phyloP scores from a whole-genome alignment of 495 filamentous ascomycete species.

The Neurospora sp. region DNA sequence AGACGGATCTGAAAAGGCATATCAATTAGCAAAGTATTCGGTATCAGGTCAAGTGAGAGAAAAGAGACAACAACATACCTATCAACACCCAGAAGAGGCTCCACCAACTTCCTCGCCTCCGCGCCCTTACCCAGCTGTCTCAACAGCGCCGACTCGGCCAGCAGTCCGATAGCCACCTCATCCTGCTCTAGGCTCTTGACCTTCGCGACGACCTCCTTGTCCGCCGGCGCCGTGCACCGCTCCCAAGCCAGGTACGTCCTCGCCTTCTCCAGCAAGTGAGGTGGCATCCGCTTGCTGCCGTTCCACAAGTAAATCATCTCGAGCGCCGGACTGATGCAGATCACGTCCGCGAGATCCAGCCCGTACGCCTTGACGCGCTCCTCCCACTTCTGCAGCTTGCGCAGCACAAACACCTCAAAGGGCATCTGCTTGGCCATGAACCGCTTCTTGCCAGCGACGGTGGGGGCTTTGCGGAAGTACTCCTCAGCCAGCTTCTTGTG shows the following conservation, averaged over 20 bases:
- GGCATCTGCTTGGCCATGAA: conserved; percentile 86
- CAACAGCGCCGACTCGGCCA: conserved; percentile 58
- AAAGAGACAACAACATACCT: conserved; percentile 33
- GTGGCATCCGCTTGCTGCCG: conserved; percentile 65
- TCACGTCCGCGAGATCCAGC: conserved; percentile 65
- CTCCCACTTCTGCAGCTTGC: conserved; percentile 88
- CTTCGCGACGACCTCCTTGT: conserved; percentile 41
- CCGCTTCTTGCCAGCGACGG: conserved; percentile 70
- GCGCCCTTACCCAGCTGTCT: conserved; percentile 50
- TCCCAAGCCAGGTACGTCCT: conserved; percentile 56
- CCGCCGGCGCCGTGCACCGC: conserved; percentile 39
- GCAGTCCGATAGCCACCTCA: conserved; percentile 58
- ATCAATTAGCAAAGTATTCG: not conserved
- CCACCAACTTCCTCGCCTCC: conserved; percentile 54
- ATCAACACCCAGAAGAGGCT: conserved; percentile 49
- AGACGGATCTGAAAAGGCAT: conserved; percentile 32
- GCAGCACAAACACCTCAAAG: conserved; percentile 77
- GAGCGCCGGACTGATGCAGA: conserved; percentile 72
- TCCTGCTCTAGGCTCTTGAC: conserved; percentile 55
- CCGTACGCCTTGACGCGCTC: conserved; percentile 58
- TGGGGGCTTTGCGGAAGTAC: conserved; percentile 60
- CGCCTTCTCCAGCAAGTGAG: conserved; percentile 52
- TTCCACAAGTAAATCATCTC: conserved; percentile 99
- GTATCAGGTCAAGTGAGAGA: not conserved
- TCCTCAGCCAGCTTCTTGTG: conserved; percentile 55